Percentiles rank a stretch among this genome's conserved stretches.
Evolutionary conservation across 202 grass and related monocot genomes (phyloP).

Genomic region (Panicum hallii): DNA sequence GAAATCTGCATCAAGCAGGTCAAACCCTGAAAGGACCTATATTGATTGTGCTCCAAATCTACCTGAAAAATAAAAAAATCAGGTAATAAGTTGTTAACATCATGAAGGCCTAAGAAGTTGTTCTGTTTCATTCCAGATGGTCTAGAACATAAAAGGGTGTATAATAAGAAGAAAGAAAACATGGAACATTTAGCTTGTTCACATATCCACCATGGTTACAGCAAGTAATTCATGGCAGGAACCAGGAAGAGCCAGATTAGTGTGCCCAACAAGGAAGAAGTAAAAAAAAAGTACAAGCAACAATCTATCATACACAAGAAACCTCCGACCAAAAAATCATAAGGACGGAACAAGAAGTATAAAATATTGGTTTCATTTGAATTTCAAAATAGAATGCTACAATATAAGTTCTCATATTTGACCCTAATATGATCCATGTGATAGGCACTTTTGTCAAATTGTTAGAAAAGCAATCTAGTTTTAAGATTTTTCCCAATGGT

Average conservation of each 20-base stretch:
- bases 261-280: background rate
- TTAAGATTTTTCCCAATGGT: slow-evolving; percentile 2
- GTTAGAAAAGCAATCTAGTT: slow-evolving; percentile 1
- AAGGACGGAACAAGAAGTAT: background rate
- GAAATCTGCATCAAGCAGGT: slow-evolving; percentile 99
- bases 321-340: background rate
- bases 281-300: slow-evolving; percentile 20
- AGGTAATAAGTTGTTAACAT: slow-evolving; percentile 28
- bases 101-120: slow-evolving; percentile 6
- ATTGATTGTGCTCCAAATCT: slow-evolving; percentile 99
- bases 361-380: slow-evolving; percentile 23
- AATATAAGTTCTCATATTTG: slow-evolving; percentile 9
- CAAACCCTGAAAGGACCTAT: slow-evolving; percentile 95
- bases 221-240: background rate
- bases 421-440: background rate
- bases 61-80: slow-evolving; percentile 71
- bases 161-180: slow-evolving; percentile 26
- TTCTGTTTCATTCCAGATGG: slow-evolving; percentile 28
- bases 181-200: slow-evolving; percentile 4
- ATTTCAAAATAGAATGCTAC: background rate
- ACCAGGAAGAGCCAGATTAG: slow-evolving; percentile 10
- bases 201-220: background rate
- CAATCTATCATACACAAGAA: background rate
- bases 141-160: slow-evolving; percentile 30
- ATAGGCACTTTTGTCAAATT: background rate